Conservation (phyloP, 768 basidiomycete genomes). For the Panaeolus cyanescens region DNA sequence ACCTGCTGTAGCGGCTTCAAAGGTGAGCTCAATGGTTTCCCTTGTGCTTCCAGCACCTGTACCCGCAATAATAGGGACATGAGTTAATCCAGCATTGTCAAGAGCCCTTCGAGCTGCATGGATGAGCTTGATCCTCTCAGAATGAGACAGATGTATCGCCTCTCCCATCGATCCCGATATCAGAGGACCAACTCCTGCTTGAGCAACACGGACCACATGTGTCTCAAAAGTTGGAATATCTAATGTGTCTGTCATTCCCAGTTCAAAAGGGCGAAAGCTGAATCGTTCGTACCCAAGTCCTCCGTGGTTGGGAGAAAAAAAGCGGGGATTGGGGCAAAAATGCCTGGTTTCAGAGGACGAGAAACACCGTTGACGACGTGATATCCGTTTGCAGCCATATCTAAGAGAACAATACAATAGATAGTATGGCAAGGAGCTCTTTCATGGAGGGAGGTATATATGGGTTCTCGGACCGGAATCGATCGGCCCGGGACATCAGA, state of each 20-base stretch:
- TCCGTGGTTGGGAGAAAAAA: slow-evolving; percentile 79
- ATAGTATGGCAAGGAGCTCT: slow-evolving; percentile 11
- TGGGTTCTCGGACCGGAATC: slow-evolving; percentile 19
- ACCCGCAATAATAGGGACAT: slow-evolving; percentile 76
- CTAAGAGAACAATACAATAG: slow-evolving; percentile 12
- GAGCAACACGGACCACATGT: slow-evolving; percentile 66
- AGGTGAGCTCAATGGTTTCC: slow-evolving; percentile 74
- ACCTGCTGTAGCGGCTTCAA: slow-evolving; percentile 80
- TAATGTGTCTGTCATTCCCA: slow-evolving; percentile 8
- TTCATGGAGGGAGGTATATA: slow-evolving; percentile 8
- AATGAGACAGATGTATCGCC: slow-evolving; percentile 69
- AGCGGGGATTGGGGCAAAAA: slow-evolving; percentile 85
- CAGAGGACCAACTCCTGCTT: slow-evolving; percentile 70
- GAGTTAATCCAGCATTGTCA: slow-evolving; percentile 59
- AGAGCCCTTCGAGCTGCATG: slow-evolving; percentile 68
- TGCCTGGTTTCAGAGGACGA: slow-evolving; percentile 70
- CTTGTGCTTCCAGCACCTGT: slow-evolving; percentile 84
- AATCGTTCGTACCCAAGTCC: slow-evolving; percentile 69
- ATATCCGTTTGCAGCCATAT: slow-evolving; percentile 46
- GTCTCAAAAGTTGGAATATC: slow-evolving; percentile 70
- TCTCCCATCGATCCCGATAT: slow-evolving; percentile 87
- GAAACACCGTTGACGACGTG: slow-evolving; percentile 32
- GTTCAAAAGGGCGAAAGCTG: not conserved
- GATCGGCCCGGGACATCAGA: slow-evolving; percentile 22
- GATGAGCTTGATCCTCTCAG: slow-evolving; percentile 69